Base-by-base conservation (phyloP, 768 basidiomycete species). In the Pholiota microspora region DNA sequence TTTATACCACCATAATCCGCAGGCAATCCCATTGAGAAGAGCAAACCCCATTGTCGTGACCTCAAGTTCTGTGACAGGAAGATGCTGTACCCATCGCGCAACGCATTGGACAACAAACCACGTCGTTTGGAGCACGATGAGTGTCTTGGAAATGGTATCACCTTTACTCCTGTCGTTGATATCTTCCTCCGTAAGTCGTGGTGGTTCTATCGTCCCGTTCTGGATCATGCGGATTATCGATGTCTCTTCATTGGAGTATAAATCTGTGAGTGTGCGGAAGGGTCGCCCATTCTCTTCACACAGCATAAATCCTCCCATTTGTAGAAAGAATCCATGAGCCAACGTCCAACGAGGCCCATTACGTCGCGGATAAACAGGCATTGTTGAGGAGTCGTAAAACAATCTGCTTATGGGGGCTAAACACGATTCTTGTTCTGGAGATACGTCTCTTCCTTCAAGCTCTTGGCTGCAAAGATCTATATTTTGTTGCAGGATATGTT, bases 1-100 rank as follows among this genome's bases (percentile, higher is more conserved):
- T 59, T 77, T 77, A 23, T 66, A 34, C 73, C 70, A 75, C 75
- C 76, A 76, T 1, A 71, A 48, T 1, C 47, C 27, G 55, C 71
- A 75, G 9, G 62, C 67, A 10, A 64, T 53, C 12, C 64, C 55
- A 24, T 67, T 73, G 21, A 74, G 56, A 4, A 64, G 36, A 2
- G 66, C 67, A 38, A 71, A 71, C 0, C 69, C 72, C 18, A 74
- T 28, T 1, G 74, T 77, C 3, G 66, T 56, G 12, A 74, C 57
- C 55, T 76, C 71, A 7, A 76, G 63, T 27, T 71, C 65, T 6
- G 70, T 71, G 12, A 72, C 40, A 1, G 67, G 61, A 4, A 76
- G 61, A 16, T 49, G 34, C n/a, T 64, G 45, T 2, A 13, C 31
- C 27, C 51, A 29, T 2, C 74, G 65, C 0, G 63, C 59, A 4